These are phyloP conservation scores for Emmonsiellopsis sp. DNA, from an alignment of 2,329 filamentous ascomycete genomes.

Conservation along the genomic window DNA sequence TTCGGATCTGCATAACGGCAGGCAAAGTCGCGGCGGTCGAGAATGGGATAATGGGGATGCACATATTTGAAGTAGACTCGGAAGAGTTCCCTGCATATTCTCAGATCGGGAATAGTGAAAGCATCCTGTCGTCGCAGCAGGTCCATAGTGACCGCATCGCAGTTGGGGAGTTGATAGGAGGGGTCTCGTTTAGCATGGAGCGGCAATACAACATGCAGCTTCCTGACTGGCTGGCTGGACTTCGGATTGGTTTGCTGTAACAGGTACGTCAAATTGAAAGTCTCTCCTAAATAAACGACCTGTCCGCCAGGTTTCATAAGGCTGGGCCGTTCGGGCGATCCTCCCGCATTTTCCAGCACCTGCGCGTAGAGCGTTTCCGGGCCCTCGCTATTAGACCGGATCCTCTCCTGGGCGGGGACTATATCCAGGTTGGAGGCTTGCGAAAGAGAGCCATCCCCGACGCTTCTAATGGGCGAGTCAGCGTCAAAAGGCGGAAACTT, in stretches of 20 bases:
- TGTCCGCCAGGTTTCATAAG: constrained; percentile 1
- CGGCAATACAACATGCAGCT: neutral
- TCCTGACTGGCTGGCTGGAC: neutral
- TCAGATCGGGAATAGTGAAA: neutral
- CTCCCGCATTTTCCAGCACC: constrained; percentile 1
- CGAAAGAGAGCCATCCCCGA: neutral
- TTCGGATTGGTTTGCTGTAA: neutral
- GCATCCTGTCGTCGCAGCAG: constrained; percentile 1
- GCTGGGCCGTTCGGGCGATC: neutral
- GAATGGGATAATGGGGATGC: constrained; percentile 1
- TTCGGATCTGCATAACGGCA: neutral
- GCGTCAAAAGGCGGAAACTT: neutral
- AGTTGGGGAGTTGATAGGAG: neutral
- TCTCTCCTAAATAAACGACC: constrained; percentile 2
- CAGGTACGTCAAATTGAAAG: constrained; percentile 1
- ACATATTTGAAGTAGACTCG: constrained; percentile 3
- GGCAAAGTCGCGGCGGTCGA: constrained; percentile 2
- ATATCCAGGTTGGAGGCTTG: neutral
- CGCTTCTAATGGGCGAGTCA: neutral
- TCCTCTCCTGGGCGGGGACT: neutral
- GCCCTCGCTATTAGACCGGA: neutral
- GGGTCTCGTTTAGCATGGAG: neutral
- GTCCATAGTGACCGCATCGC: neutral
- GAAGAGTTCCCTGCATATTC: constrained; percentile 1
- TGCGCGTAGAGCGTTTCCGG: constrained; percentile 3